phyloP scores from a whole-genome alignment of 371 early-diverging fungal species.

The Haplosporangium sp. region DNA sequence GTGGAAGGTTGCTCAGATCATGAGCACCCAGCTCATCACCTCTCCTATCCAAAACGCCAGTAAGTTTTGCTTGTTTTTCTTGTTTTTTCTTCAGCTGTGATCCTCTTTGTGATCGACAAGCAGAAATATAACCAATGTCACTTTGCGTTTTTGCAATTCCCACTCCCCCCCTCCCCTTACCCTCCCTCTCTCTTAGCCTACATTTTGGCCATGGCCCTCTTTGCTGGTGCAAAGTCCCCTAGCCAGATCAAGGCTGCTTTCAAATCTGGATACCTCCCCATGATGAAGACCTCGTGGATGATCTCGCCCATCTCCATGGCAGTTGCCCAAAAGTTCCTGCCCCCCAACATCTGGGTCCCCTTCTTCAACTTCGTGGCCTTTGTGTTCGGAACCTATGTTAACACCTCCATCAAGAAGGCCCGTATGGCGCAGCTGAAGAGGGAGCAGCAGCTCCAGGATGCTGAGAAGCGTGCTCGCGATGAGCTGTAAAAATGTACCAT shows the following conservation, averaged over 20 bases:
- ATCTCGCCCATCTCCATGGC: slow-evolving; percentile 81
- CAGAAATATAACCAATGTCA: not conserved
- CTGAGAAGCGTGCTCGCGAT: slow-evolving; percentile 45
- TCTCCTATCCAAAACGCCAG: slow-evolving; percentile 87
- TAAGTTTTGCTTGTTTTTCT: slow-evolving; percentile 42
- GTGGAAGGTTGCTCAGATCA: slow-evolving; percentile 70
- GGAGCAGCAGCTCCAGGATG: slow-evolving; percentile 57
- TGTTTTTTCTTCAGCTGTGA: not conserved
- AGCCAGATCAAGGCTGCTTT: slow-evolving; percentile 65
- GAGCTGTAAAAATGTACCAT: slow-evolving; percentile 21
- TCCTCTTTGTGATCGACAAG: not conserved
- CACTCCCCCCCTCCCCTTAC: not conserved
- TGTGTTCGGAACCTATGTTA: slow-evolving; percentile 85
- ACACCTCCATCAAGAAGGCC: slow-evolving; percentile 78
- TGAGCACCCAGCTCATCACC: slow-evolving; percentile 76
- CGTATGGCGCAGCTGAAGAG: slow-evolving; percentile 61
- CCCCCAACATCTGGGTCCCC: slow-evolving; percentile 86
- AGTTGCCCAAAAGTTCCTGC: slow-evolving; percentile 81
- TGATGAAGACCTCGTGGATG: slow-evolving; percentile 88
- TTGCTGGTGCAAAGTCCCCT: slow-evolving; percentile 76
- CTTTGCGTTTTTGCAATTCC: not conserved
- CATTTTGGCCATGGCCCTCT: slow-evolving; percentile 82
- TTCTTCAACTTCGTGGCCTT: slow-evolving; percentile 90
- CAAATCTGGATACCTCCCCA: slow-evolving; percentile 68
- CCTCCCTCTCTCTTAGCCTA: slow-evolving; percentile 64